Conservation (phyloP, 2,329 filamentous ascomycete genomes). For the Calonectria pauciramosa region DNA sequence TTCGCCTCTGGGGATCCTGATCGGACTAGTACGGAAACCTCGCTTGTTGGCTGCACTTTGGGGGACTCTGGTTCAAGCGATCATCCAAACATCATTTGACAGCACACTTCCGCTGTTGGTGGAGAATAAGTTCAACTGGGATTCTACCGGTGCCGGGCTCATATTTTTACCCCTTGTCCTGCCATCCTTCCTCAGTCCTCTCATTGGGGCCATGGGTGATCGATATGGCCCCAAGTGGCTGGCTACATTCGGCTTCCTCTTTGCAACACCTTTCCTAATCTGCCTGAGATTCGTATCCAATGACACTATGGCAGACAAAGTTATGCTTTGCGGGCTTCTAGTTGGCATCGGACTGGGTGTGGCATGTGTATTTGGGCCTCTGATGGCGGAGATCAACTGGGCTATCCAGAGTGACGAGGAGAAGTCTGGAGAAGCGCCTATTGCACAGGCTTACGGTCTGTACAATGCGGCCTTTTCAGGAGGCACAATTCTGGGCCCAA, state of each 20-base stretch:
- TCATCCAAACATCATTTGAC: slow-evolving; percentile 50
- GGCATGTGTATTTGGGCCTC: slow-evolving; percentile 49
- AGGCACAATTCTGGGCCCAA: slow-evolving; percentile 50
- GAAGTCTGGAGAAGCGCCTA: slow-evolving; percentile 43
- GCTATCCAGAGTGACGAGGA: slow-evolving; percentile 42
- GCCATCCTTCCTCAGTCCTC: slow-evolving; percentile 49
- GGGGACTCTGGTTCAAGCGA: slow-evolving; percentile 52
- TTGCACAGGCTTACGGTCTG: slow-evolving; percentile 52
- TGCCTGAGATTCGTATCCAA: slow-evolving; percentile 51
- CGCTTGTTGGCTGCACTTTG: slow-evolving; percentile 51
- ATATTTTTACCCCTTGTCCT: slow-evolving; percentile 52
- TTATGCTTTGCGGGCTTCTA: slow-evolving; percentile 51
- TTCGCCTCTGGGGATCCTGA: slow-evolving; percentile 40
- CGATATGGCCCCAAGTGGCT: slow-evolving; percentile 53
- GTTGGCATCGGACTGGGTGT: slow-evolving; percentile 48
- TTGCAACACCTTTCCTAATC: slow-evolving; percentile 50
- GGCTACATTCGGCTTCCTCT: slow-evolving; percentile 49
- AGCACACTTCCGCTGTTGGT: slow-evolving; percentile 52
- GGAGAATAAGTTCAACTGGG: slow-evolving; percentile 47
- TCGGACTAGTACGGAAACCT: slow-evolving; percentile 47
- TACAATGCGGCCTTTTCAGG: slow-evolving; percentile 53
- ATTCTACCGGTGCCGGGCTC: slow-evolving; percentile 51
- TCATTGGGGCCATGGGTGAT: slow-evolving; percentile 49
- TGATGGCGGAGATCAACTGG: slow-evolving; percentile 55
- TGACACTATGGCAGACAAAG: slow-evolving; percentile 46